Evolutionary conservation across 1,139 yeast genomes (phyloP).

Genomic region (Taphrina pruni): DNA sequence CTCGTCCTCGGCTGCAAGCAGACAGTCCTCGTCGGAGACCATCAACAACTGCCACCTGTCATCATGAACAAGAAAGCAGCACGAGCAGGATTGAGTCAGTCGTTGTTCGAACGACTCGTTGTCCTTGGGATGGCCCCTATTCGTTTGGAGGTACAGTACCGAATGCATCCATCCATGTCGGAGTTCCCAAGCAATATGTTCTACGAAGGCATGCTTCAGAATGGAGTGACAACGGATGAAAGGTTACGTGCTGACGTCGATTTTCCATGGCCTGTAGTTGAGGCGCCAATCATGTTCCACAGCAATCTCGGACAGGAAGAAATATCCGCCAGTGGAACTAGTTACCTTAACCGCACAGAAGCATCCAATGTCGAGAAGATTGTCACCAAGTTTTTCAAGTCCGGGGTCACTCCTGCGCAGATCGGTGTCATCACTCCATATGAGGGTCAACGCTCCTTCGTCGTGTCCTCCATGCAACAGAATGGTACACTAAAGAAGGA

Average conservation of each 20-base stretch:
- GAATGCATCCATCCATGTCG: conserved; percentile 90
- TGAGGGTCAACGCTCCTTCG: conserved; percentile 88
- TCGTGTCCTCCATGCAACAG: conserved; percentile 77
- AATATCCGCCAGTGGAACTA: conserved; percentile 78
- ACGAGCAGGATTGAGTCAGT: conserved; percentile 83
- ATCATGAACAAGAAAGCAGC: conserved; percentile 79
- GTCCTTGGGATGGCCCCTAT: conserved; percentile 86
- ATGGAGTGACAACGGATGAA: conserved; percentile 82
- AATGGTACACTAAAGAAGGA: conserved; percentile 70
- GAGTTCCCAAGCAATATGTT: conserved; percentile 92
- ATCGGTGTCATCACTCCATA: conserved; percentile 95
- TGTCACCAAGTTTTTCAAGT: conserved; percentile 72
- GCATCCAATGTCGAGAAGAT: conserved; percentile 88
- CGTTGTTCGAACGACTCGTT: conserved; percentile 83
- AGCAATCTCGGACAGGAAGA: conserved; percentile 89
- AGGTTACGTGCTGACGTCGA: conserved; percentile 62
- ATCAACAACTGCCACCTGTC: conserved; percentile 92
- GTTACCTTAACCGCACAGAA: conserved; percentile 86
- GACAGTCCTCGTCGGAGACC: conserved; percentile 90
- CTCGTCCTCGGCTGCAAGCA: conserved; percentile 88
- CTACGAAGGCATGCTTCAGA: conserved; percentile 89
- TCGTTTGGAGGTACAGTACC: conserved; percentile 86
- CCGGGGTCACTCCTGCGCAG: conserved; percentile 80
- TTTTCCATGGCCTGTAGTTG: conserved; percentile 89
- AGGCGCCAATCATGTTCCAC: conserved; percentile 95